phyloP scores from a whole-genome alignment of 2,329 filamentous ascomycete species.

The Paecilomyces fulvus region DNA sequence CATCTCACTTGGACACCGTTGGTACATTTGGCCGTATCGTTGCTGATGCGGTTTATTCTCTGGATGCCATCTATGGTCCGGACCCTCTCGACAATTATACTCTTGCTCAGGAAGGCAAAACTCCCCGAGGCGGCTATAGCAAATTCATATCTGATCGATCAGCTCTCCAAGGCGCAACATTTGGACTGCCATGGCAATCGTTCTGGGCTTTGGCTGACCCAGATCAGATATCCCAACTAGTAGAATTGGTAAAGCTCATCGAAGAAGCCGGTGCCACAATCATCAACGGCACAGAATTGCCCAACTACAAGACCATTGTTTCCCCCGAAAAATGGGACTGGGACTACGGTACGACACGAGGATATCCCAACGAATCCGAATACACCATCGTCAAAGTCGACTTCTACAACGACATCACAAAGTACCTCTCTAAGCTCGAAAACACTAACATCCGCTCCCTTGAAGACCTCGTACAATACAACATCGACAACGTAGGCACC shows the following conservation, averaged over 20 bases:
- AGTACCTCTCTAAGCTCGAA: constrained; percentile 54
- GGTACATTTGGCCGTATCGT: constrained; percentile 61
- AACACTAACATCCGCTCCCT: constrained; percentile 54
- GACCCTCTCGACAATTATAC: constrained; percentile 61
- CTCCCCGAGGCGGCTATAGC: constrained; percentile 49
- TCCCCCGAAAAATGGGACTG: constrained; percentile 65
- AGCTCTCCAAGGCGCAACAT: constrained; percentile 52
- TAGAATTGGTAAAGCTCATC: constrained; percentile 46
- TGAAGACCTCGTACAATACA: constrained; percentile 58
- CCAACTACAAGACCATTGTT: constrained; percentile 53
- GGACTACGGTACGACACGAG: constrained; percentile 56
- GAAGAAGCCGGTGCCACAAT: constrained; percentile 56
- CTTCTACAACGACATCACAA: constrained; percentile 54
- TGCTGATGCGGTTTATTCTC: constrained; percentile 56
- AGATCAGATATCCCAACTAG: constrained; percentile 48
- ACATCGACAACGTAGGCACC: constrained; percentile 53
- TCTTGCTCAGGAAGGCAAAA: constrained; percentile 45
- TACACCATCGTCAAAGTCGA: constrained; percentile 62
- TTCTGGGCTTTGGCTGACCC: constrained; percentile 58
- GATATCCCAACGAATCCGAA: constrained; percentile 63
- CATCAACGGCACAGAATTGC: constrained; percentile 62
- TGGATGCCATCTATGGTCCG: constrained; percentile 60
- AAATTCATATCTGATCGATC: constrained; percentile 47
- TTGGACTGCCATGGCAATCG: constrained; percentile 63
- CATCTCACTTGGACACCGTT: constrained; percentile 59